Conservation (phyloP, 2,329 filamentous ascomycete genomes). For the Sclerotinia minor region DNA sequence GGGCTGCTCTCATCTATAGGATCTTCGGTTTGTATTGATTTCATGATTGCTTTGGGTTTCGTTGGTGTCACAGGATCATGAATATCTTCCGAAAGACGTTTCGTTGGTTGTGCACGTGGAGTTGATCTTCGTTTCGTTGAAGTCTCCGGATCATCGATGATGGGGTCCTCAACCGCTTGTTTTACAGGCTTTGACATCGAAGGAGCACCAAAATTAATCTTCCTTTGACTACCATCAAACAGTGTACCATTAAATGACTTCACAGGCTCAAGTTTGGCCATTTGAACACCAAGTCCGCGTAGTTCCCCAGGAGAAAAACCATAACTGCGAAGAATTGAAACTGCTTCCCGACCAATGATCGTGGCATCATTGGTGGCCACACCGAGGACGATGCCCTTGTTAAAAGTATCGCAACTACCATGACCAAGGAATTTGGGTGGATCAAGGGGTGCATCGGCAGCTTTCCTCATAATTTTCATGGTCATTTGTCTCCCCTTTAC, state of each 20-base stretch:
- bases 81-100: conserved; percentile 30
- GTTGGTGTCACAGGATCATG: conserved; percentile 37
- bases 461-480: conserved; percentile 90
- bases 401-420: conserved; percentile 92
- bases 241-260: conserved; percentile 56
- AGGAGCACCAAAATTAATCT: conserved; percentile 68
- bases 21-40: conserved; percentile 42
- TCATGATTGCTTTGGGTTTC: conserved; percentile 31
- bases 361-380: conserved; percentile 77
- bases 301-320: conserved; percentile 87
- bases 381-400: conserved; percentile 80
- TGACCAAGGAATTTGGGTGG: conserved; percentile 92
- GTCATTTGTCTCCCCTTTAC: conserved; percentile 88
- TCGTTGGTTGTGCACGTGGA: conserved; percentile 21
- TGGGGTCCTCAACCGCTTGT: conserved; percentile 42
- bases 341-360: conserved; percentile 74
- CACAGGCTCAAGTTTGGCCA: conserved; percentile 85
- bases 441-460: conserved; percentile 83
- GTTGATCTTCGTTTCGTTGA: conserved; percentile 41
- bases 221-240: conserved; percentile 74
- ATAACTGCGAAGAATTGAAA: conserved; percentile 80
- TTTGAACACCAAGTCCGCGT: conserved; percentile 87
- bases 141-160: conserved; percentile 50
- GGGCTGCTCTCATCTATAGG: conserved; percentile 57
- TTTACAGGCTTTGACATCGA: conserved; percentile 45